These are phyloP conservation scores for Alnus rubra DNA, from an alignment of 306 rosid species.

Conservation along the genomic window DNA sequence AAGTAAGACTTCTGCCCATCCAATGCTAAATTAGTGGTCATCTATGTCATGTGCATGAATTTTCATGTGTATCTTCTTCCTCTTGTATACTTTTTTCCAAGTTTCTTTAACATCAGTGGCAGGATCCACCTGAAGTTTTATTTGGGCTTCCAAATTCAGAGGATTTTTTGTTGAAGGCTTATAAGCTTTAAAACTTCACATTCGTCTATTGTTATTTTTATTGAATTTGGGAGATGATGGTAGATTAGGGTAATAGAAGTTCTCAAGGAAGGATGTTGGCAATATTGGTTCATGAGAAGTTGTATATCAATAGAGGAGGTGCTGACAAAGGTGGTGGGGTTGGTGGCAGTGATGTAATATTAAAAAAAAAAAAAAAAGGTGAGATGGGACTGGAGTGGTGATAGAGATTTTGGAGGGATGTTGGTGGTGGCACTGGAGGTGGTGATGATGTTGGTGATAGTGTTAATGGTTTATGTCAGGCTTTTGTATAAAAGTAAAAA, in stretches of 20 bases:
- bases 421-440: not conserved
- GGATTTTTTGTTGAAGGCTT: not conserved
- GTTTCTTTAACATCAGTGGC: not conserved
- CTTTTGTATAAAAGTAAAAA: not conserved
- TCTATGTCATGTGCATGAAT: not conserved
- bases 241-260: not conserved
- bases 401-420: not conserved
- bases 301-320: not conserved
- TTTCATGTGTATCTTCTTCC: not conserved
- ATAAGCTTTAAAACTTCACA: not conserved
- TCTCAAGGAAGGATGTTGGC: not conserved
- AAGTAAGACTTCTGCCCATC: constrained; percentile 41
- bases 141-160: not conserved
- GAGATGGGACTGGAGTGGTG: not conserved
- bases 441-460: not conserved
- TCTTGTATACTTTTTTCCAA: not conserved
- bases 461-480: not conserved
- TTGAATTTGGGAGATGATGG: constrained; percentile 6
- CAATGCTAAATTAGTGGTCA: not conserved
- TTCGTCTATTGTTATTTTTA: not conserved
- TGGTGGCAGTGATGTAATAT: not conserved
- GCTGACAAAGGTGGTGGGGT: not conserved
- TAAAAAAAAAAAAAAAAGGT: not conserved
- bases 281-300: not conserved
- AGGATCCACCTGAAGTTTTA: not conserved